Evolutionary conservation across 805 yeast genomes (phyloP).

Genomic region (Cyberlindnera euphorbiae): DNA sequence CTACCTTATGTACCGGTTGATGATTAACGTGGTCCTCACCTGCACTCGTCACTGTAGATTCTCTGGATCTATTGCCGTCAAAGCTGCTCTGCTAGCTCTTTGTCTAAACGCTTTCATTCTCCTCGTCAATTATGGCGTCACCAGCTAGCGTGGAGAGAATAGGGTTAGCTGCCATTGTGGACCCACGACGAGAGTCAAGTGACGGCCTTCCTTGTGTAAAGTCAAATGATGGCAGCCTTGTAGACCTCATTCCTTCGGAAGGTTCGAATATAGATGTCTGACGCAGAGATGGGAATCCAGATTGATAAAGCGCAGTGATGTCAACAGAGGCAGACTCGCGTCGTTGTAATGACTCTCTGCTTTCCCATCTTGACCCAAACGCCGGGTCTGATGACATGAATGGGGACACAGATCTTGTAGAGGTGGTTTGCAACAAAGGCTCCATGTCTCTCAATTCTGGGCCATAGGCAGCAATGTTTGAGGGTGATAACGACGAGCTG

Average conservation of each 20-base stretch:
- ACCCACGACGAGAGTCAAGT: constrained; percentile 5
- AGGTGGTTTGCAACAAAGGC: constrained; percentile 25
- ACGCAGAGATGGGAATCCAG: constrained; percentile 13
- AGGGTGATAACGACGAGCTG: constrained; percentile 6
- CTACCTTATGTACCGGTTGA: too few species aligned
- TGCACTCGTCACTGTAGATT: constrained; percentile 7
- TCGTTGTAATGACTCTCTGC: constrained; percentile 29
- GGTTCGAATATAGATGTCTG: constrained; percentile 5
- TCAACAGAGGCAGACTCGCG: constrained; percentile 30
- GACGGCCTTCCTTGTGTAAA: constrained; percentile 3
- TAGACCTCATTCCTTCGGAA: not conserved
- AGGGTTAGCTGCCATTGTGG: constrained; percentile 8
- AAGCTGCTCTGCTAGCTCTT: constrained; percentile 14
- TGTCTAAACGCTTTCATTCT: constrained; percentile 11
- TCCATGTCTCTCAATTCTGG: constrained; percentile 21
- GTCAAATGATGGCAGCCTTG: constrained; percentile 6
- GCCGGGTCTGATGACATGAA: constrained; percentile 1
- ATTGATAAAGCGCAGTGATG: constrained; percentile 32
- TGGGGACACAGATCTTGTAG: constrained; percentile 7
- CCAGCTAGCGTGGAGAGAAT: constrained; percentile 11
- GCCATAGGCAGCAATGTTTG: constrained; percentile 5
- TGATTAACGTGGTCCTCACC: not conserved
- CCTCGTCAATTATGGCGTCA: constrained; percentile 11
- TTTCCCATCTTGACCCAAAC: constrained; percentile 17
- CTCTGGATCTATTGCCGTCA: constrained; percentile 8